A percentile compares a stretch with the other conserved stretches of the same genome.
Evolutionary conservation across 352 stramenopile genomes (phyloP).

Genomic region (Phytophthora lateralis): DNA sequence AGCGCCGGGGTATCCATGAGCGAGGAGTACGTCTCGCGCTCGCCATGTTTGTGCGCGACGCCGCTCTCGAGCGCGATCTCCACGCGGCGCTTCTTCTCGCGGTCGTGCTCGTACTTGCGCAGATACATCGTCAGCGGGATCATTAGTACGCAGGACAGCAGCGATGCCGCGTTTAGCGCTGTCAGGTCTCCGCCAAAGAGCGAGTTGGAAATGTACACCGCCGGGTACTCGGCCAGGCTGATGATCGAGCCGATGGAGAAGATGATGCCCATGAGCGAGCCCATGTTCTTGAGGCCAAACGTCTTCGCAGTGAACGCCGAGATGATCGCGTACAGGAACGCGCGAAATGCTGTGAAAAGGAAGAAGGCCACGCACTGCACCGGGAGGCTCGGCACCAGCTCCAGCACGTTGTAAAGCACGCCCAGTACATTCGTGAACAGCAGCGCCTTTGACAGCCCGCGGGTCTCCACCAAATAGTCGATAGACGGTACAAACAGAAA

Average conservation of each 20-base stretch:
- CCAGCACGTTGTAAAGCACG: slow-evolving; percentile 73
- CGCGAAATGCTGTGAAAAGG: slow-evolving; percentile 83
- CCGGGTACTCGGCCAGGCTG: slow-evolving; percentile 80
- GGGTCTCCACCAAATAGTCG: slow-evolving; percentile 80
- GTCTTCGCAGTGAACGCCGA: slow-evolving; percentile 88
- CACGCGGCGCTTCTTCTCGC: slow-evolving; percentile 42
- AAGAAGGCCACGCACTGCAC: slow-evolving; percentile 79
- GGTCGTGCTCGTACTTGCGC: slow-evolving; percentile 54
- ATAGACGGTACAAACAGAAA: slow-evolving; percentile 88
- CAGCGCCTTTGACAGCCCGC: slow-evolving; percentile 68
- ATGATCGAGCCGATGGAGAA: slow-evolving; percentile 81
- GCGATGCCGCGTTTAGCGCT: slow-evolving; percentile 51
- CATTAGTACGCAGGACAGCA: slow-evolving; percentile 58
- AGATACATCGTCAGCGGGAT: slow-evolving; percentile 67
- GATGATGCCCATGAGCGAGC: slow-evolving; percentile 82
- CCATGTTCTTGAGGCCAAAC: slow-evolving; percentile 86
- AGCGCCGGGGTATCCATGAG: slow-evolving; percentile 52
- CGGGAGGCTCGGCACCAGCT: slow-evolving; percentile 65
- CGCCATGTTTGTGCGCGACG: slow-evolving; percentile 16
- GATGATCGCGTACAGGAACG: slow-evolving; percentile 88
- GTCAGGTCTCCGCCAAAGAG: slow-evolving; percentile 66
- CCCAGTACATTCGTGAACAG: slow-evolving; percentile 77
- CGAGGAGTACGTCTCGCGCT: slow-evolving; percentile 47
- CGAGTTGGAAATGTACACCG: slow-evolving; percentile 71
- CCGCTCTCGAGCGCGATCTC: slow-evolving; percentile 36